phyloP scores from a whole-genome alignment of 257 asterid genomes.

The Nicotiana attenuata region DNA sequence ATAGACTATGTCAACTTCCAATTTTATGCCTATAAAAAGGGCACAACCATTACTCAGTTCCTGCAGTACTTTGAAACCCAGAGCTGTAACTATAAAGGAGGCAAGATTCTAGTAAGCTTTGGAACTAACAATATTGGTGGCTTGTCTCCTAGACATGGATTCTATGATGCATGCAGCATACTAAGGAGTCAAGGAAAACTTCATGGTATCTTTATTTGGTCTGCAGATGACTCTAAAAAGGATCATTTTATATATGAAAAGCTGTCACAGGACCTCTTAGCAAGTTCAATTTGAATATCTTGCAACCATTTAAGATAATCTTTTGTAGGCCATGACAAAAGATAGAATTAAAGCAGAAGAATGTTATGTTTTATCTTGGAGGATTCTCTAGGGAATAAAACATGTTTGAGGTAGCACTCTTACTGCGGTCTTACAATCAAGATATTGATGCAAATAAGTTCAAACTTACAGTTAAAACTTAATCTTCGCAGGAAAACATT shows the following conservation, averaged over 20 bases:
- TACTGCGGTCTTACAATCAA: neutral
- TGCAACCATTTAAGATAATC: neutral
- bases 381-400: neutral
- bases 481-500: neutral
- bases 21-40: constrained; percentile 52
- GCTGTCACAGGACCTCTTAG: constrained; percentile 52
- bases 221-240: constrained; percentile 75
- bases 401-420: neutral
- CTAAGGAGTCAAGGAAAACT: constrained; percentile 52
- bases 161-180: constrained; percentile 49
- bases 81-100: constrained; percentile 44
- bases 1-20: constrained; percentile 73
- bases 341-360: neutral
- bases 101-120: constrained; percentile 51
- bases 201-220: constrained; percentile 75
- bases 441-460: neutral
- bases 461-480: neutral
- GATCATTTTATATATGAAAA: constrained; percentile 41
- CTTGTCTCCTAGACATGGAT: constrained; percentile 51
- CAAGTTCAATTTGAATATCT: constrained; percentile 15
- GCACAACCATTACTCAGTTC: constrained; percentile 51
- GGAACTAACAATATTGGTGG: constrained; percentile 69
- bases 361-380: neutral
- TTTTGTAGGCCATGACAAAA: neutral
- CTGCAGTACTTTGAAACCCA: constrained; percentile 50